Evolutionary conservation across 2,329 filamentous ascomycete species (phyloP).

Genomic region (Clarireedia paspali): DNA sequence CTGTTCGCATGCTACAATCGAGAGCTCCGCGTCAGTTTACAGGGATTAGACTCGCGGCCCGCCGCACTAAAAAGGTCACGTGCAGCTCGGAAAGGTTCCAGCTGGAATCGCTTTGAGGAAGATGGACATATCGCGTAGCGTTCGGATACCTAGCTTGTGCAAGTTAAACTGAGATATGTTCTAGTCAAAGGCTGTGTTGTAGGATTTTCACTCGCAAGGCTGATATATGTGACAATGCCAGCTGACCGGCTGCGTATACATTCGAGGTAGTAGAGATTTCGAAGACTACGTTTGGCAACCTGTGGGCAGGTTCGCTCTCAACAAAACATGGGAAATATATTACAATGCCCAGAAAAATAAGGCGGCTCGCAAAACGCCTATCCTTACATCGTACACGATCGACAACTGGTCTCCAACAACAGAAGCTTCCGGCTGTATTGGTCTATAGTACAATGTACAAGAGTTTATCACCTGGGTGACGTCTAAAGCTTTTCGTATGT

Average conservation of each 20-base stretch:
- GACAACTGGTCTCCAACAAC: constrained; percentile 8
- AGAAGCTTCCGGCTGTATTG: constrained; percentile 17
- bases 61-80: constrained; percentile 5
- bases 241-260: no score
- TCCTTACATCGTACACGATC: neutral
- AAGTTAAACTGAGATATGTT: no score
- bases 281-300: no score
- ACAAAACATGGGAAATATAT: neutral
- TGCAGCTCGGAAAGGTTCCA: neutral
- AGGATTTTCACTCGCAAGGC: no score
- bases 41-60: constrained; percentile 15
- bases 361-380: neutral
- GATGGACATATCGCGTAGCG: neutral
- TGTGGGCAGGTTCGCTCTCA: no score
- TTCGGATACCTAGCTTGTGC: no score
- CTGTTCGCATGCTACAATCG: constrained; percentile 18
- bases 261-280: no score
- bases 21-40: constrained; percentile 21
- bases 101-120: neutral
- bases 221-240: no score
- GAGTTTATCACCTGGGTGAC: constrained; percentile 26
- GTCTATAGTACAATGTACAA: constrained; percentile 33
- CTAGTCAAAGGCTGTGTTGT: no score
- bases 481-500: constrained; percentile 29
- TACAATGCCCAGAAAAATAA: neutral